Evolutionary conservation across 2,329 filamentous ascomycete genomes (phyloP).

Genomic region (Colletotrichum gloeosporioides): DNA sequence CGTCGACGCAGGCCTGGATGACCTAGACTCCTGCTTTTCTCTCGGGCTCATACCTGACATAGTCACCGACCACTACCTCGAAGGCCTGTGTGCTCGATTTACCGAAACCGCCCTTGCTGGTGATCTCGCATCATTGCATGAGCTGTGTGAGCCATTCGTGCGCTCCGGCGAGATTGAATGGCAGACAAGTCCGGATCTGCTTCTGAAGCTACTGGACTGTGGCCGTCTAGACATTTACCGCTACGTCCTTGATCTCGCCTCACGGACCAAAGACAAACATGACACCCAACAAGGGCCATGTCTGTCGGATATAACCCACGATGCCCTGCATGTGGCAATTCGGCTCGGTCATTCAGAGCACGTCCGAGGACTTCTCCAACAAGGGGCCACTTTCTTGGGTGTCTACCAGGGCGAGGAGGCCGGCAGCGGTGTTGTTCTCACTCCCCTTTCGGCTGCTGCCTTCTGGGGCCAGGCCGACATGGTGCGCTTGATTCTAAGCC

Average conservation of each 20-base stretch:
- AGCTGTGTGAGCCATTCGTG: slow-evolving; percentile 32
- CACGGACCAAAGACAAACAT: slow-evolving; percentile 25
- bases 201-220: slow-evolving; percentile 29
- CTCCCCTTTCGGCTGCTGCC: slow-evolving; percentile 31
- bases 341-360: slow-evolving; percentile 27
- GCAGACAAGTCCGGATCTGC: slow-evolving; percentile 25
- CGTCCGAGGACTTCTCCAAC: slow-evolving; percentile 21
- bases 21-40: slow-evolving; percentile 31
- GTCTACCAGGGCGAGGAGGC: not conserved
- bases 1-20: slow-evolving; percentile 29
- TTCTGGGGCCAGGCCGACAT: slow-evolving; percentile 30
- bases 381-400: slow-evolving; percentile 27
- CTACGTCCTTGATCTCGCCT: slow-evolving; percentile 31
- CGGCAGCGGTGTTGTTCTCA: slow-evolving; percentile 23
- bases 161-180: slow-evolving; percentile 30
- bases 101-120: slow-evolving; percentile 28
- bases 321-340: slow-evolving; percentile 33
- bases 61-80: slow-evolving; percentile 21
- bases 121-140: slow-evolving; percentile 26
- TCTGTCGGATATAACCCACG: slow-evolving; percentile 29
- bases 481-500: slow-evolving; percentile 25
- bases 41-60: slow-evolving; percentile 28
- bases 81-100: slow-evolving; percentile 25
- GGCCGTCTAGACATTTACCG: slow-evolving; percentile 29
- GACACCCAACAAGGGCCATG: not conserved